Evolutionary conservation across 805 yeast genomes (phyloP).

Genomic region (Pichia ethanolica): DNA sequence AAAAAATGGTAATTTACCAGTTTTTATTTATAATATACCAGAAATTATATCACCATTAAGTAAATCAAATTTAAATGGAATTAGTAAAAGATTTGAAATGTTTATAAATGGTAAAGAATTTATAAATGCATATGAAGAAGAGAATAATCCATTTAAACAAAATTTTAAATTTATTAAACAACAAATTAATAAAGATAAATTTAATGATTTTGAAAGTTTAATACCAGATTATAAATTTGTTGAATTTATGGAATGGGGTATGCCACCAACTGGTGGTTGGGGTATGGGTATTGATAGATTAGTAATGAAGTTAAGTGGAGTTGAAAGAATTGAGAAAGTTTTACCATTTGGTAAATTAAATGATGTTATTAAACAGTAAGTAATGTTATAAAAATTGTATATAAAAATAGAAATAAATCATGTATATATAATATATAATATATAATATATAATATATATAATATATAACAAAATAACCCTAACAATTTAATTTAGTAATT

Average conservation of each 20-base stretch:
- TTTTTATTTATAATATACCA: constrained; percentile 79
- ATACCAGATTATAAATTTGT: constrained; percentile 69
- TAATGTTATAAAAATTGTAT: too few species aligned
- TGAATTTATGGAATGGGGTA: constrained; percentile 78
- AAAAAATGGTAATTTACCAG: constrained; percentile 38
- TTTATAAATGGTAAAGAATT: constrained; percentile 75
- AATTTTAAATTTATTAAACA: constrained; percentile 55
- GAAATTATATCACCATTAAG: constrained; percentile 81
- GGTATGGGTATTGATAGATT: constrained; percentile 91
- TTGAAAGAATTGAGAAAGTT: constrained; percentile 65
- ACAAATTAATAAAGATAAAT: constrained; percentile 35
- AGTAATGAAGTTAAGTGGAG: constrained; percentile 66
- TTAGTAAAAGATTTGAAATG: constrained; percentile 59
- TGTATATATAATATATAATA: too few species aligned
- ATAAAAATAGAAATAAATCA: too few species aligned
- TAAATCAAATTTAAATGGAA: constrained; percentile 41
- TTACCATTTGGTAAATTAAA: constrained; percentile 66
- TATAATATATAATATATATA: too few species aligned
- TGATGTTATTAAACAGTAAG: constrained; percentile 58
- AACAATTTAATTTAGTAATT: too few species aligned
- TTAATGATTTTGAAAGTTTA: constrained; percentile 52
- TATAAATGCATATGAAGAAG: constrained; percentile 94
- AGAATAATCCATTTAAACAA: constrained; percentile 78
- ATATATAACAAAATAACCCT: too few species aligned
- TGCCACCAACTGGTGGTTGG: constrained; percentile 98